phyloP scores from a whole-genome alignment of 1,139 yeast genomes.

The Arxiozyma slooffiae region DNA sequence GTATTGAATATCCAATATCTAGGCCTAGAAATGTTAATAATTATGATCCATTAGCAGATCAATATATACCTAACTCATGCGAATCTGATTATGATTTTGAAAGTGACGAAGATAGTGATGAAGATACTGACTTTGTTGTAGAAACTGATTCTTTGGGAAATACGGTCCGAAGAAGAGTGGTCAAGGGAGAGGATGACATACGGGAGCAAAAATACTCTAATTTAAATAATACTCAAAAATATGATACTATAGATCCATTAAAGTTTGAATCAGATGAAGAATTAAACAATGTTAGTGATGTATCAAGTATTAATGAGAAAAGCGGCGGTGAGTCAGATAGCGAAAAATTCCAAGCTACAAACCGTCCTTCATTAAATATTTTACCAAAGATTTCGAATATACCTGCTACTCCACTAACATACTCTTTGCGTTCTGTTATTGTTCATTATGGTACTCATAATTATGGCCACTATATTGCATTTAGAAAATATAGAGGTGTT shows the following conservation, averaged over 20 bases:
- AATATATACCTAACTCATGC: slow-evolving; percentile 8
- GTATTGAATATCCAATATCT: slow-evolving; percentile 14
- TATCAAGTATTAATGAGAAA: slow-evolving; percentile 7
- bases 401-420: slow-evolving; percentile 39
- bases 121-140: slow-evolving; percentile 19
- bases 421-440: slow-evolving; percentile 72
- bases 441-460: slow-evolving; percentile 92
- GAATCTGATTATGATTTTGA: slow-evolving; percentile 11
- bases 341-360: slow-evolving; percentile 6
- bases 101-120: slow-evolving; percentile 12
- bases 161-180: slow-evolving; percentile 16
- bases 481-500: slow-evolving; percentile 63
- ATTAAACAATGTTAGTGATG: slow-evolving; percentile 7
- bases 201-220: slow-evolving; percentile 11
- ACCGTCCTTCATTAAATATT: slow-evolving; percentile 5
- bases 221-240: slow-evolving; percentile 2
- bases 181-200: slow-evolving; percentile 8
- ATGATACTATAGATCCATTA: slow-evolving; percentile 5
- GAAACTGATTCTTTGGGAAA: slow-evolving; percentile 27
- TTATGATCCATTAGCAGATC: slow-evolving; percentile 27
- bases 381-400: slow-evolving; percentile 19
- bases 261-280: slow-evolving; percentile 6
- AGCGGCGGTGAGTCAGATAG: slow-evolving; percentile 9
- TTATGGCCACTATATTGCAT: slow-evolving; percentile 89
- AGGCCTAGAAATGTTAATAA: slow-evolving; percentile 14